These are phyloP conservation scores for Ganoderma boninense DNA, from an alignment of 1,284 basidiomycete species.

Conservation along the genomic window DNA sequence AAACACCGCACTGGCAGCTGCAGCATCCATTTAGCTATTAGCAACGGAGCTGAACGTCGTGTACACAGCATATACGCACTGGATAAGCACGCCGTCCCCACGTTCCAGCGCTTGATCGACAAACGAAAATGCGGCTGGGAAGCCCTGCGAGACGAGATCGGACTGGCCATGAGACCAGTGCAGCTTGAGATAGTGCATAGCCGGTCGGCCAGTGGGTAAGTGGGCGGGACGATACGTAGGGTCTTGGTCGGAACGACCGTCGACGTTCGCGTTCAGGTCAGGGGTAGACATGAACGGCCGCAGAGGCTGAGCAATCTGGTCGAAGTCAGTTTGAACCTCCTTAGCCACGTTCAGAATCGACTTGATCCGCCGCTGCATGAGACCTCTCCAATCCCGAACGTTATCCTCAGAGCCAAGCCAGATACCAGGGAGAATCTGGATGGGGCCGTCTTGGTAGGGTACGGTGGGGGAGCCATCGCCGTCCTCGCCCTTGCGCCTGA, in stretches of 20 bases:
- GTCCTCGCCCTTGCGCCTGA: conserved; percentile 76
- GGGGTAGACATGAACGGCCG: conserved; percentile 75
- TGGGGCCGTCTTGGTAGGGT: conserved; percentile 88
- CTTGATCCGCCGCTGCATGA: conserved; percentile 79
- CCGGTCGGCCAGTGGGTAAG: conserved; percentile 70
- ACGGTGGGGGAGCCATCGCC: conserved; percentile 56
- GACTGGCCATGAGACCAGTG: conserved; percentile 95
- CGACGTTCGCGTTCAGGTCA: conserved; percentile 55
- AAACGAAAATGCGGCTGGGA: conserved; percentile 83
- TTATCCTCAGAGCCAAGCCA: conserved; percentile 97
- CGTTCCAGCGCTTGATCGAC: conserved; percentile 79
- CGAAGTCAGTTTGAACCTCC: conserved; percentile 86
- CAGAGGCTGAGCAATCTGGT: conserved; percentile 53
- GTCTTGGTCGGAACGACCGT: conserved; percentile 40
- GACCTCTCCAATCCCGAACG: conserved; percentile 77
- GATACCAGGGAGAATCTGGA: conserved; percentile 89
- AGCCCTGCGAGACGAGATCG: conserved; percentile 82
- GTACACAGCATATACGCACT: conserved; percentile 64
- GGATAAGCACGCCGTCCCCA: conserved; percentile 85
- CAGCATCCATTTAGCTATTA: conserved; percentile 19
- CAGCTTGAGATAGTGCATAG: conserved; percentile 91
- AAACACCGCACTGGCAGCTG: conserved; percentile 97
- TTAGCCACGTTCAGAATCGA: conserved; percentile 96
- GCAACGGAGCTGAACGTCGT: conserved; percentile 8
- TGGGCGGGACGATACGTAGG: conserved; percentile 72